Evolutionary conservation across 495 filamentous ascomycete species (phyloP).

Genomic region (Aspergillus diversus): DNA sequence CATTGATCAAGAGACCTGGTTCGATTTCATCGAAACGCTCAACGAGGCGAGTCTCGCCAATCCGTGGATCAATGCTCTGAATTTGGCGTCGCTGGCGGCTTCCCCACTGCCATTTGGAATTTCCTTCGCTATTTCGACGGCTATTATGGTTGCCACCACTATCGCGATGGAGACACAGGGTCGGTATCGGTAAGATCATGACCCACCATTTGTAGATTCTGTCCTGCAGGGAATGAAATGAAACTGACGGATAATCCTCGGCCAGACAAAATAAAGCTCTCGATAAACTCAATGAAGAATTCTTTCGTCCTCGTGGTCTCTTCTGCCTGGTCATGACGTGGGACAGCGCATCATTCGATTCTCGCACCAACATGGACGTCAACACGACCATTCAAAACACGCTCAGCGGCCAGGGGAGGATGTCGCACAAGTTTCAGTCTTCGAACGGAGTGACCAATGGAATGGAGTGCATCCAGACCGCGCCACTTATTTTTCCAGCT

Average conservation of each 20-base stretch:
- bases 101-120: constrained; percentile 40
- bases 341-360: constrained; percentile 37
- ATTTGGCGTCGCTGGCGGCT: constrained; percentile 32
- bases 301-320: constrained; percentile 59
- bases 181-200: constrained; percentile 23
- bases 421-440: constrained; percentile 30
- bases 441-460: constrained; percentile 46
- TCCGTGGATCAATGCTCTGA: constrained; percentile 39
- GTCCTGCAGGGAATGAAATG: not conserved
- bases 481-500: constrained; percentile 53
- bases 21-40: constrained; percentile 51
- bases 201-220: not conserved
- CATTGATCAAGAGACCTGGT: constrained; percentile 49
- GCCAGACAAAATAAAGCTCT: constrained; percentile 53
- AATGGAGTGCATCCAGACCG: constrained; percentile 48
- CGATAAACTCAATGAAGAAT: constrained; percentile 55
- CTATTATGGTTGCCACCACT: constrained; percentile 36
- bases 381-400: constrained; percentile 24
- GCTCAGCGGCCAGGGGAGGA: constrained; percentile 16
- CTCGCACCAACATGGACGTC: constrained; percentile 30
- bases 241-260: constrained; percentile 18
- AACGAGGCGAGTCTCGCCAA: constrained; percentile 41
- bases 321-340: constrained; percentile 60
- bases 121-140: constrained; percentile 38
- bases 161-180: constrained; percentile 45